A percentile compares a stretch with the other conserved stretches of the same genome.
Conservation (phyloP, 768 basidiomycete genomes). For the Fomitopsis pulvina region DNA sequence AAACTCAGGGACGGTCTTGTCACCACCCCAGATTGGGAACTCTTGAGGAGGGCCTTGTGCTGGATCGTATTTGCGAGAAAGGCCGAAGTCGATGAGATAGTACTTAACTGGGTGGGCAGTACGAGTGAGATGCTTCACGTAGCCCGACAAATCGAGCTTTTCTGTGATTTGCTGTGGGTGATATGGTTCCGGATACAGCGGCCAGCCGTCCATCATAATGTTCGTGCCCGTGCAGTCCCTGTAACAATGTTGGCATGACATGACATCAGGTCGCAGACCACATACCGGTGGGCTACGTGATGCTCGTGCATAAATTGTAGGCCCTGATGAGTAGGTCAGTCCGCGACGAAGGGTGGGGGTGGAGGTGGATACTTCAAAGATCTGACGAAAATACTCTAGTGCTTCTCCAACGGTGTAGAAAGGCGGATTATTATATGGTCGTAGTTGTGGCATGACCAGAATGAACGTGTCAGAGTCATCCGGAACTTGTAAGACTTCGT, state of each 20-base stretch:
- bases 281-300: neutral
- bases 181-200: conserved; percentile 5
- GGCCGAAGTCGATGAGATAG: conserved; percentile 23
- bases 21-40: conserved; percentile 8
- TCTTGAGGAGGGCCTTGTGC: conserved; percentile 7
- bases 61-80: conserved; percentile 14
- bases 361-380: conserved; percentile 28
- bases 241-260: neutral
- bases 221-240: conserved; percentile 4
- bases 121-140: neutral
- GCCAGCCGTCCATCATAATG: conserved; percentile 8
- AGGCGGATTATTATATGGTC: conserved; percentile 19
- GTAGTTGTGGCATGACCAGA: conserved; percentile 28
- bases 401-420: conserved; percentile 31
- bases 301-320: conserved; percentile 4
- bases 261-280: neutral
- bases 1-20: conserved; percentile 17
- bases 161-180: neutral
- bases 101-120: conserved; percentile 10
- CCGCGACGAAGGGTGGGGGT: conserved; percentile 3
- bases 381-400: conserved; percentile 26
- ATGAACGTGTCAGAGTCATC: conserved; percentile 6
- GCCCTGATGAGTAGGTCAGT: too few species aligned
- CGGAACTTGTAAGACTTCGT: conserved; percentile 16
- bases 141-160: neutral